Evolutionary conservation across 2,329 filamentous ascomycete species (phyloP), one percentile per base, ranked within the genome.

Genomic region (Pyrenophora tritici-repentis): DNA sequence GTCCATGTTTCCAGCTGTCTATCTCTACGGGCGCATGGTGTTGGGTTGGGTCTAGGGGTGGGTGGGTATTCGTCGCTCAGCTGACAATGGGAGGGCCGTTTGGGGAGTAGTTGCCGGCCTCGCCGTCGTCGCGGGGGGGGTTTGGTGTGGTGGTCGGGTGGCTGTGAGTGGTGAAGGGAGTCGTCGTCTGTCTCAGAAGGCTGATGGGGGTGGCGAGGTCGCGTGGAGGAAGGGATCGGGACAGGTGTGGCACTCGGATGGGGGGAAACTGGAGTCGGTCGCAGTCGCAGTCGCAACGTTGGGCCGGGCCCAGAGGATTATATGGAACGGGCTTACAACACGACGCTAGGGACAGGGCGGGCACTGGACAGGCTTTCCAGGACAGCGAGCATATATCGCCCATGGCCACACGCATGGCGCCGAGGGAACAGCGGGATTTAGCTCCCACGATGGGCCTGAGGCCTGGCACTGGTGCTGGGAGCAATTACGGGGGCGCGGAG

Each of bases 1-100:
- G 65, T 75, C 72, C 72, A 75, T 74, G 29, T 64, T 71, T 58
- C 59, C 47, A 47, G 58, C 57, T 56, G 36, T 64, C 52, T 59
- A 38, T 54, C 37, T 66, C 57, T 67, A 72, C 50, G 62, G 53
- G 61, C 48, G 67, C 68, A 70, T 73, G 65, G 58, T 66, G 62
- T 51, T 55, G 39, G 50, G 46, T 48, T 32, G 40, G 44, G 54
- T 29, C 60, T 56, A 50, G 50, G 55, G 65, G 64, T 59, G 64
- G 64, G 67, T 63, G 40, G 55, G 50, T 17, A 44, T 34, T 39
- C 38, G 65, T 61, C 61, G 70, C 67, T 72, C 67, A 71, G 70
- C 66, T 72, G 69, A 72, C 66, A 24, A 53, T 53, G 16, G 48
- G 26, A 29, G 10, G 26, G 50, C 56, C 60, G 46, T 52, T 58